Evolutionary conservation across 352 stramenopile species (phyloP).

Genomic region (Phytophthora brassicae): DNA sequence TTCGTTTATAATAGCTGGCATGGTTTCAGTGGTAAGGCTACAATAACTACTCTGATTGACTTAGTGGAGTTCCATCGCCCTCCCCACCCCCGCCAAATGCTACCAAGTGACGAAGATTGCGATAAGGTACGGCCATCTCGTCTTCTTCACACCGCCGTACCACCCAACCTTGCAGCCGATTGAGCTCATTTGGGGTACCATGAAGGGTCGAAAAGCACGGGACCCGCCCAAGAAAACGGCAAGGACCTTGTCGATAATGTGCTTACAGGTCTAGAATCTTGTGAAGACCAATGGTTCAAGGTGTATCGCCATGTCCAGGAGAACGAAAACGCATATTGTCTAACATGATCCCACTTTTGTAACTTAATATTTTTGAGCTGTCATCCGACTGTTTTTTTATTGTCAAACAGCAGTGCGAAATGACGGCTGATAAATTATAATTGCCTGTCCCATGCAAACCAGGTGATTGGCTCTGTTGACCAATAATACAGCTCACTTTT

Average conservation of each 20-base stretch:
- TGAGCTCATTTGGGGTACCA: constrained; percentile 7
- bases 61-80: background rate
- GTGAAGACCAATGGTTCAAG: background rate
- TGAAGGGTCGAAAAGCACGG: background rate
- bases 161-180: constrained; percentile 7
- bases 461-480: background rate
- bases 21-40: background rate
- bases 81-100: background rate
- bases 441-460: background rate
- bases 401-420: background rate
- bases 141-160: constrained; percentile 6
- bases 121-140: background rate
- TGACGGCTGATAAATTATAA: background rate
- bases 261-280: background rate
- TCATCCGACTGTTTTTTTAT: background rate
- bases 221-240: background rate
- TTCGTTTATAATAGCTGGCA: background rate
- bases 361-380: background rate
- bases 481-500: background rate
- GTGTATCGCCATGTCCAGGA: background rate
- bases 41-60: background rate
- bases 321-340: background rate
- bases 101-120: background rate
- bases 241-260: background rate
- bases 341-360: too few relatives aligned